Conservation (phyloP, 805 yeast genomes). For the Naumovozyma baii region DNA sequence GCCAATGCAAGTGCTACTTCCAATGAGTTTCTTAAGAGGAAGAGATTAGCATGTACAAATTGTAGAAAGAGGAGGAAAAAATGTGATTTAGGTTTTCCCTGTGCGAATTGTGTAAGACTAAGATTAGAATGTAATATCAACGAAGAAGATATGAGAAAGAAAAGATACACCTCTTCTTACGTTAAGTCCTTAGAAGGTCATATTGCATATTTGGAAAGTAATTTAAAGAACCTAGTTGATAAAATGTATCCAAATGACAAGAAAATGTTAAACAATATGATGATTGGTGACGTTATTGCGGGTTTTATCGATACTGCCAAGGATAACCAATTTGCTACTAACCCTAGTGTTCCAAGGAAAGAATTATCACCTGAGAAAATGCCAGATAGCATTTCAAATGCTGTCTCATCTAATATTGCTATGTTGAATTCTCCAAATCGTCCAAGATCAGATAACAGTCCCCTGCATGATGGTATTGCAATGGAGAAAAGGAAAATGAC, state of each 20-base stretch:
- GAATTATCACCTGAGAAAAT: neutral
- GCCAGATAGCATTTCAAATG: neutral
- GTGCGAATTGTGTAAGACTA: constrained; percentile 38
- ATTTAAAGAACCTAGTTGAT: constrained; percentile 18
- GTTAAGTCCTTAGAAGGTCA: constrained; percentile 37
- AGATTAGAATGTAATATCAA: constrained; percentile 39
- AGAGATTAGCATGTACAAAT: constrained; percentile 28
- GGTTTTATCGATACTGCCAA: constrained; percentile 4
- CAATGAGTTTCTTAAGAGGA: constrained; percentile 9
- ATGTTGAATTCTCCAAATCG: too few species aligned
- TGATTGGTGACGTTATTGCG: constrained; percentile 15
- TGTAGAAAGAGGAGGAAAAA: constrained; percentile 34
- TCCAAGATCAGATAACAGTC: neutral
- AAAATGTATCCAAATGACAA: constrained; percentile 15
- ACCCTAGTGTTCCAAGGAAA: neutral
- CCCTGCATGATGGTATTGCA: neutral
- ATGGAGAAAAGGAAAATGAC: constrained; percentile 12
- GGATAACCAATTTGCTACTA: neutral
- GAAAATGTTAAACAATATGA: constrained; percentile 12
- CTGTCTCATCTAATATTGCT: too few species aligned
- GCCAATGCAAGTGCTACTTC: neutral
- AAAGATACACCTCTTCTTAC: constrained; percentile 40
- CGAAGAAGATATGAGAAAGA: constrained; percentile 41
- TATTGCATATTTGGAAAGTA: constrained; percentile 22
- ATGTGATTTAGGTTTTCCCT: constrained; percentile 42